Evolutionary conservation across 78 protist genomes (phyloP).

Genomic region (Dictyostelium purpureum): DNA sequence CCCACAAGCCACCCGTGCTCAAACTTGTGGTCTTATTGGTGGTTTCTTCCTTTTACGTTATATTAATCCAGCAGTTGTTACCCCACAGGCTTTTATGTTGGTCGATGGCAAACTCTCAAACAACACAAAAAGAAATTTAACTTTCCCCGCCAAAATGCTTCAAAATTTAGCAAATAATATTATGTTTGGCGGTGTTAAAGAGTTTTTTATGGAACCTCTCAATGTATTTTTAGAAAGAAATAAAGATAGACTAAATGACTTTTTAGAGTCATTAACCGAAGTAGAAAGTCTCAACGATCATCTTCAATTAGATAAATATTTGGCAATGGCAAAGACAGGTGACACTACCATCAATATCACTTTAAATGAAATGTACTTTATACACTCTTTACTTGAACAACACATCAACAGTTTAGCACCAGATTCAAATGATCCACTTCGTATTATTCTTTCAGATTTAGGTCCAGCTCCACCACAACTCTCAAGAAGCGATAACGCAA

Average conservation of each 20-base stretch:
- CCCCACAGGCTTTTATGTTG: conserved; percentile 81
- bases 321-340: conserved; percentile 5
- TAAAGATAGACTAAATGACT: conserved; percentile 41
- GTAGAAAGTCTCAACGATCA: conserved; percentile 82
- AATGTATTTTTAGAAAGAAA: conserved; percentile 28
- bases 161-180: conserved; percentile 83
- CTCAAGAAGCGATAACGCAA: conserved; percentile 77
- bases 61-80: conserved; percentile 86
- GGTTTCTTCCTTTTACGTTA: conserved; percentile 85
- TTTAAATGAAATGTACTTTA: conserved; percentile 84
- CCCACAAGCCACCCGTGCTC: conserved; percentile 56
- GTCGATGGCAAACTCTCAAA: conserved; percentile 63
- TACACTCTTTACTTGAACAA: conserved; percentile 54
- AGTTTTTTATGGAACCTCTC: conserved; percentile 75
- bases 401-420: conserved; percentile 59
- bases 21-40: conserved; percentile 71
- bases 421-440: conserved; percentile 27
- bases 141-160: conserved; percentile 82
- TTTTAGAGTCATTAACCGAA: conserved; percentile 58
- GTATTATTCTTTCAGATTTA: conserved; percentile 39
- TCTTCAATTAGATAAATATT: conserved; percentile 57
- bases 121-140: conserved; percentile 53
- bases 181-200: conserved; percentile 78
- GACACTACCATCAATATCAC: conserved; percentile 67
- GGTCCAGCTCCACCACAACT: conserved; percentile 79